Base-by-base conservation (phyloP, 345 rosid genomes). In the Clarkia xantiana region DNA sequence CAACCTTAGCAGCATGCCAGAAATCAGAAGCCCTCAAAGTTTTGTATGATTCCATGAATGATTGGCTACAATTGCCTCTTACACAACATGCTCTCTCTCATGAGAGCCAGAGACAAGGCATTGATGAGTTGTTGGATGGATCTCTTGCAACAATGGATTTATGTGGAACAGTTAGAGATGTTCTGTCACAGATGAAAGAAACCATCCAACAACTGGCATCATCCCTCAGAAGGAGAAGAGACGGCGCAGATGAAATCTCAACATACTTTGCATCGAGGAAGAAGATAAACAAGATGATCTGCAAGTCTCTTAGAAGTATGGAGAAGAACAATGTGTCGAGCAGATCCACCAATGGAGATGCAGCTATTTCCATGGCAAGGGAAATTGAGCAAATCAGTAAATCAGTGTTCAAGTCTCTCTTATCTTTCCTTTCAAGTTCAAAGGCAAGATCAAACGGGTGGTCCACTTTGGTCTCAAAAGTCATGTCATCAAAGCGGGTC, bases 121-220 rank as follows among this genome's bases (percentile, higher is more conserved):
- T 66, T 0, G 73, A 76, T 46, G 59, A 66, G 41, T 52, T 68
- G 49, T 57, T 71, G 18, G 67, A 71, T 14, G 79, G 79, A 17
- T 71, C 70, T 38, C 62, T 77, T 1, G 62, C 51, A 54, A 12
- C 64, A 47, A 46, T 74, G 42, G 77, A 77, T 59, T 50, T 74
- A 3, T 74, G 78, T 15, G 49, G 72, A 41, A 65, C 46, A 5
- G 29, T 63, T 10, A 58, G 65, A 61, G 76, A 73, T 49, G 68
- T 59, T 58, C 14, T 73, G 55, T 59, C 58, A 49, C 65, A 61
- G 58, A 53, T 54, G 40, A 73, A 64, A 22, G 70, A 52, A 14
- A 52, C 56, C 23, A 52, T 65, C 2, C 62, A 59, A 17, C 72
- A 63, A 9, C 62, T 69, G 0, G 58, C 68, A 45, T 66, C 72